phyloP scores from a whole-genome alignment of 208 protist species.

The Acanthamoeba castellanii region DNA sequence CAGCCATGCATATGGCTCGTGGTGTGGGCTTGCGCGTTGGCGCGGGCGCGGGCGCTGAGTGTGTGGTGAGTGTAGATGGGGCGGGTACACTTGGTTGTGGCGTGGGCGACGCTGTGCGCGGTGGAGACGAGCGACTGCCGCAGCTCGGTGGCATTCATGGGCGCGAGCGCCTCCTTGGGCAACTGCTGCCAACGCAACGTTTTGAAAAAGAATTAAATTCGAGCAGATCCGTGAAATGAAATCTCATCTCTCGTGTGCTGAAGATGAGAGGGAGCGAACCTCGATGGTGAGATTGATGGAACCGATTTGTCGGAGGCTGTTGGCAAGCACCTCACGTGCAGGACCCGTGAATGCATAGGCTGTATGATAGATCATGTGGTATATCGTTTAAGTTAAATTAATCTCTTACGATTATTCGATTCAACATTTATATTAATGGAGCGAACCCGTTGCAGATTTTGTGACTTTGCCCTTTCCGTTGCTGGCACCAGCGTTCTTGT shows the following conservation, averaged over 20 bases:
- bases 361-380: neutral
- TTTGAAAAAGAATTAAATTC: neutral
- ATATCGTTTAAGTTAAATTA: neutral
- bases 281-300: neutral
- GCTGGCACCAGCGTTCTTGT: too few species aligned
- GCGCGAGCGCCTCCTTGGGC: conserved; percentile 41
- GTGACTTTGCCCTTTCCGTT: too few species aligned
- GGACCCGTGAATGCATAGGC: neutral
- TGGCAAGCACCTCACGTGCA: neutral
- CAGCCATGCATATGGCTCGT: neutral
- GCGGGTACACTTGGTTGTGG: conserved; percentile 35
- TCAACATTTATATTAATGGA: too few species aligned
- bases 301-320: neutral
- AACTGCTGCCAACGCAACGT: neutral
- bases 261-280: neutral
- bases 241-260: neutral
- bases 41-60: neutral
- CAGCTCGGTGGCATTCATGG: neutral
- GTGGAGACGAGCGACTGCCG: conserved; percentile 25
- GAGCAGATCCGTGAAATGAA: neutral
- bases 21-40: too few species aligned
- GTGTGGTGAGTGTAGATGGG: neutral
- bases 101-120: neutral
- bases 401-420: neutral
- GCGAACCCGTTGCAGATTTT: too few species aligned